Percentiles rank a stretch among this genome's conserved stretches.
phyloP scores from a whole-genome alignment of 345 rosid genomes.

The Populus simonii region DNA sequence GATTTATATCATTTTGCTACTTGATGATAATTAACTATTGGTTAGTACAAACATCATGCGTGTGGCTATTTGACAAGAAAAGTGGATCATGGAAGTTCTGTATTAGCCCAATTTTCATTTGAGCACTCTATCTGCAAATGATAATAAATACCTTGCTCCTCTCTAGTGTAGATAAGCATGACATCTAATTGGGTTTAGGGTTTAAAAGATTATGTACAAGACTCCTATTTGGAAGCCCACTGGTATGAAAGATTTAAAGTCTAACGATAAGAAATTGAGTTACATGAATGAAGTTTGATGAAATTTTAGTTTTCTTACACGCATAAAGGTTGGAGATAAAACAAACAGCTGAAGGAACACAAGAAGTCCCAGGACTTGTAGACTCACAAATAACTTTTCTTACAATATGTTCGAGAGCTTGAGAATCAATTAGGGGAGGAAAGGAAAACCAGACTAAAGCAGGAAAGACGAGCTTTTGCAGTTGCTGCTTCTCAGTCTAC shows the following conservation, averaged over 20 bases:
- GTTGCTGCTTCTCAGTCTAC: constrained; percentile 46
- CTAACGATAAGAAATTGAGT: not conserved
- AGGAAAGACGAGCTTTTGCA: constrained; percentile 57
- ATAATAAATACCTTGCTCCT: not conserved
- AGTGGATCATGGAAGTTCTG: not conserved
- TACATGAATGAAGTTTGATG: not conserved
- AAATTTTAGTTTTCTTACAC: not conserved
- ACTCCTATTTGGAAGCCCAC: too few relatives aligned
- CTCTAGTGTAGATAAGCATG: too few relatives aligned
- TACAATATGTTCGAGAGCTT: constrained; percentile 67
- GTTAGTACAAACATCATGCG: not conserved
- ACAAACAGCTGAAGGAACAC: constrained; percentile 94
- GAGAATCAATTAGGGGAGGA: constrained; percentile 79
- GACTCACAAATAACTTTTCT: not conserved
- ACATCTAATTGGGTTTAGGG: too few relatives aligned
- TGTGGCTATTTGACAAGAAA: not conserved
- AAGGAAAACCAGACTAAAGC: constrained; percentile 74
- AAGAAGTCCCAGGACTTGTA: constrained; percentile 92
- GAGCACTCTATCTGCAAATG: not conserved
- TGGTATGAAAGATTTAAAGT: not conserved
- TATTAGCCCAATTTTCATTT: not conserved
- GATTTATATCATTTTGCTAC: too few relatives aligned
- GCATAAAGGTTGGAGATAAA: constrained; percentile 84
- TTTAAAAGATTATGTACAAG: too few relatives aligned
- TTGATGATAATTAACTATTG: constrained; percentile 6